Conservation (phyloP, 2,329 filamentous ascomycete species). For the Leptographium wingfieldii region DNA sequence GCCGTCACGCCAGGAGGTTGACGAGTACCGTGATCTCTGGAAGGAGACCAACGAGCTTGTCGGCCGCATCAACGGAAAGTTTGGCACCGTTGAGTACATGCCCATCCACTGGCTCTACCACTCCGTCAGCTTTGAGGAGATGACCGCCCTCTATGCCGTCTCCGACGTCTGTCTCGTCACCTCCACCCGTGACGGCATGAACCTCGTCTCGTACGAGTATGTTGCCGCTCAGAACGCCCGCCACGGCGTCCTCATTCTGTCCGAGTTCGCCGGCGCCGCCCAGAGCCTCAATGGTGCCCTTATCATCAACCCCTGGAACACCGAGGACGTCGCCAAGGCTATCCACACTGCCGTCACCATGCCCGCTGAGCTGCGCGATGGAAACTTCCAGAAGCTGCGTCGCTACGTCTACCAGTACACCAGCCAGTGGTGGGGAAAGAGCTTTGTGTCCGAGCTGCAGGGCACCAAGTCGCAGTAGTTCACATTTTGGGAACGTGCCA, state of each 20-base stretch:
- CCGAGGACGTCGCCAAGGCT: slow-evolving; percentile 82
- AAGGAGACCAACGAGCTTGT: slow-evolving; percentile 95
- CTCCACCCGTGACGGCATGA: slow-evolving; percentile 97
- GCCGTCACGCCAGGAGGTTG: slow-evolving; percentile 86
- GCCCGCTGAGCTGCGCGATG: slow-evolving; percentile 72
- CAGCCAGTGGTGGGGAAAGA: slow-evolving; percentile 91
- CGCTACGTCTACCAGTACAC: slow-evolving; percentile 98
- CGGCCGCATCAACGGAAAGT: slow-evolving; percentile 91
- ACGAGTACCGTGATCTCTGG: slow-evolving; percentile 93
- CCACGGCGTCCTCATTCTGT: slow-evolving; percentile 88
- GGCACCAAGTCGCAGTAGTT: slow-evolving; percentile 6
- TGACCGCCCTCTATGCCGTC: slow-evolving; percentile 84
- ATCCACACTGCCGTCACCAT: slow-evolving; percentile 97
- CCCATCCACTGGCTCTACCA: slow-evolving; percentile 98
- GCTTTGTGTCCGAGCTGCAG: slow-evolving; percentile 71
- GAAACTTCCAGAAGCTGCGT: slow-evolving; percentile 84
- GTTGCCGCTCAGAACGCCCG: slow-evolving; percentile 85
- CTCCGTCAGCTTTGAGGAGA: slow-evolving; percentile 86
- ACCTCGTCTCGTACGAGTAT: slow-evolving; percentile 95
- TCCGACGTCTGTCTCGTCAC: slow-evolving; percentile 88
- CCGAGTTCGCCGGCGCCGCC: slow-evolving; percentile 90
- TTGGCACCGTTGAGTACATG: slow-evolving; percentile 96
- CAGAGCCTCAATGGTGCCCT: slow-evolving; percentile 88
- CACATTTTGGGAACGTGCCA: neutral
- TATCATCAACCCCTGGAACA: slow-evolving; percentile 98